Percentiles rank a stretch among this genome's conserved stretches.
phyloP scores from a whole-genome alignment of 768 basidiomycete species.

The Lenzites betulinus region DNA sequence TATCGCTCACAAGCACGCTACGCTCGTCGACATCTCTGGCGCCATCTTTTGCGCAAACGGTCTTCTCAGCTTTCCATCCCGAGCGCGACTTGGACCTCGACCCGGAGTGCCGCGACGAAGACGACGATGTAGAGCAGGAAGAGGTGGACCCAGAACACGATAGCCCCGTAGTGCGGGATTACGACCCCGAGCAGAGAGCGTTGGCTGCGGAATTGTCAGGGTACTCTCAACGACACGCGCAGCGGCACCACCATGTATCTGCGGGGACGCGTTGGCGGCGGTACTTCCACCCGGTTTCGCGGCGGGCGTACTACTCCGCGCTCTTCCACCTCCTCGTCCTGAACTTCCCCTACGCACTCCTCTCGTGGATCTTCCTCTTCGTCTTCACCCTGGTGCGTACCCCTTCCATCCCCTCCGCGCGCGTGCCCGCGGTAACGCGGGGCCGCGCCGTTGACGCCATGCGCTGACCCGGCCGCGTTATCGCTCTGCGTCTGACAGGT shows the following conservation, averaged over 20 bases:
- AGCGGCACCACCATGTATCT: conserved; percentile 8
- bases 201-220: conserved; percentile 20
- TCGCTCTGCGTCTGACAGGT: conserved; percentile 44
- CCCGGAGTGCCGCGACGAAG: conserved; percentile 34
- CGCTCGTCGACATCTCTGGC: conserved; percentile 50
- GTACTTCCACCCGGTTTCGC: conserved; percentile 67
- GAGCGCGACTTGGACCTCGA: conserved; percentile 49
- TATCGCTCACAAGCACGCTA: conserved; percentile 58
- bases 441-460: conserved; percentile 4
- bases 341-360: conserved; percentile 78
- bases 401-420: background rate
- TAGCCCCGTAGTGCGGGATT: conserved; percentile 15
- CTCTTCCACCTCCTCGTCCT: conserved; percentile 69
- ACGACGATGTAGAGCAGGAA: conserved; percentile 24
- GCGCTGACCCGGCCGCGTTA: background rate
- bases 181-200: conserved; percentile 19
- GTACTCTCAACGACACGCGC: conserved; percentile 8
- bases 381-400: conserved; percentile 74
- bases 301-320: conserved; percentile 60
- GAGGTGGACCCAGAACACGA: conserved; percentile 21
- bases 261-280: conserved; percentile 43
- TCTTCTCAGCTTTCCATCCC: conserved; percentile 65
- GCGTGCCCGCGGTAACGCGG: background rate
- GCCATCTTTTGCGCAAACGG: conserved; percentile 68
- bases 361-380: conserved; percentile 80